Percentiles rank a stretch among this genome's conserved stretches.
Evolutionary conservation across 768 basidiomycete genomes (phyloP).

Genomic region (Galerina marginata): DNA sequence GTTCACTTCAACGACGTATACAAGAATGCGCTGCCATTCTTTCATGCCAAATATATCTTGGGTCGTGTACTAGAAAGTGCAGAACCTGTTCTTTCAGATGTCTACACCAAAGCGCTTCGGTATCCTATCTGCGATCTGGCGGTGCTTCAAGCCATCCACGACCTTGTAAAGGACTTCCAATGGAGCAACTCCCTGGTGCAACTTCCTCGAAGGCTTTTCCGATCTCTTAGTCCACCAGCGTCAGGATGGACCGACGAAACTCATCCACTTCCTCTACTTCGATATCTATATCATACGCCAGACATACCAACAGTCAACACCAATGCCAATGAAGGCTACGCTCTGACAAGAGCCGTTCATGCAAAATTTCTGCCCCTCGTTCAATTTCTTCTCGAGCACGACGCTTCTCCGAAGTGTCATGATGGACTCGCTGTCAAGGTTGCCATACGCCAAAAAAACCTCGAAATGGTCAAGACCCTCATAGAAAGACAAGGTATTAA

Average conservation of each 20-base stretch:
- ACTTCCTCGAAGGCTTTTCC: conserved; percentile 74
- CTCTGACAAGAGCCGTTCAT: conserved; percentile 79
- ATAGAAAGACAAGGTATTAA: conserved; percentile 42
- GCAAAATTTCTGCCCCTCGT: conserved; percentile 68
- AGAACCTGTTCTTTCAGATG: conserved; percentile 28
- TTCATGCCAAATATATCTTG: conserved; percentile 72
- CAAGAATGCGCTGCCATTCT: conserved; percentile 56
- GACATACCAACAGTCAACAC: conserved; percentile 48
- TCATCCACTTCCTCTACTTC: conserved; percentile 68
- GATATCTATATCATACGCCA: conserved; percentile 53
- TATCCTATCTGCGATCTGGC: conserved; percentile 64
- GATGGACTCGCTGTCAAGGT: conserved; percentile 70
- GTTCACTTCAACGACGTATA: conserved; percentile 59
- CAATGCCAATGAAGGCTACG: conserved; percentile 82
- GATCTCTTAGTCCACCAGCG: conserved; percentile 43
- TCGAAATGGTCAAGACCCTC: conserved; percentile 74
- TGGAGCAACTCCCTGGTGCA: conserved; percentile 31
- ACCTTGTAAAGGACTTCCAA: conserved; percentile 24
- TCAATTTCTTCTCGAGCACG: conserved; percentile 69
- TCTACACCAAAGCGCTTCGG: conserved; percentile 57
- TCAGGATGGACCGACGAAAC: conserved; percentile 52
- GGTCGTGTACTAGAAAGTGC: conserved; percentile 26
- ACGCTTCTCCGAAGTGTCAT: conserved; percentile 72
- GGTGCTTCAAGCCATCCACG: conserved; percentile 51
- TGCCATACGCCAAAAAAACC: conserved; percentile 74